Evolutionary conservation across 1,284 basidiomycete species (phyloP), one percentile per base, ranked within the genome.

Genomic region (Leucoagaricus sp.): DNA sequence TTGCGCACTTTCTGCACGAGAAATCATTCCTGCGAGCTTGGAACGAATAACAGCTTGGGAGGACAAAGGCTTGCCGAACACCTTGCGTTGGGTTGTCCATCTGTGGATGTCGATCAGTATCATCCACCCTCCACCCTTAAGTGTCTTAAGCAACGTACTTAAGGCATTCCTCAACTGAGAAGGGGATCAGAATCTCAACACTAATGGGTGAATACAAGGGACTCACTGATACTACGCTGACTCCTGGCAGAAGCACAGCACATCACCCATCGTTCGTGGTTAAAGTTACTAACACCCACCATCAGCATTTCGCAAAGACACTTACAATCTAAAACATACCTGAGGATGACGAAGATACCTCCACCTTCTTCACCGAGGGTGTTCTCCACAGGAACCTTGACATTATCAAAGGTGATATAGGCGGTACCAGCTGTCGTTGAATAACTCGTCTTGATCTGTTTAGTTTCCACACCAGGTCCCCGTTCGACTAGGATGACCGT

Each of bases 21-120:
- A 85, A 60, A 97, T 94, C 90, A 96, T 94, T 57, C 75, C 75
- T 1, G 92, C 93, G 26, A 97, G 77, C 75, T 94, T 96, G 49
- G 87, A 75, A 26, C 95, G 86, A 64, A 98, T 88, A 60, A 97
- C 93, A 10, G 95, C 81, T 71, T 97, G 95, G 13, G 89, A 77
- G 60, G 87, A 82, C 34, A 97, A 81, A 9, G 94, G 91, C 69
- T 92, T 94, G 23, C 92, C 93, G 67, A 95, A 95, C 6, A 91
- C 91, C 58, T 85, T 81, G 42, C 93, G 85, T 68, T 95, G 93
- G 50, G 84, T 81, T 2, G 85, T 80, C 93, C 93, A 95, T 61
- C 86, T 87, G 54, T 28, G 28, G 15, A 23, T 25, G 10, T 12
- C 5, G 2, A 21, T 26, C 50, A 56, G 21, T 15, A 41, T 47